Evolutionary conservation across 2,329 filamentous ascomycete genomes (phyloP), one percentile per base, ranked within the genome.

Genomic region (Calonectria crousiana): DNA sequence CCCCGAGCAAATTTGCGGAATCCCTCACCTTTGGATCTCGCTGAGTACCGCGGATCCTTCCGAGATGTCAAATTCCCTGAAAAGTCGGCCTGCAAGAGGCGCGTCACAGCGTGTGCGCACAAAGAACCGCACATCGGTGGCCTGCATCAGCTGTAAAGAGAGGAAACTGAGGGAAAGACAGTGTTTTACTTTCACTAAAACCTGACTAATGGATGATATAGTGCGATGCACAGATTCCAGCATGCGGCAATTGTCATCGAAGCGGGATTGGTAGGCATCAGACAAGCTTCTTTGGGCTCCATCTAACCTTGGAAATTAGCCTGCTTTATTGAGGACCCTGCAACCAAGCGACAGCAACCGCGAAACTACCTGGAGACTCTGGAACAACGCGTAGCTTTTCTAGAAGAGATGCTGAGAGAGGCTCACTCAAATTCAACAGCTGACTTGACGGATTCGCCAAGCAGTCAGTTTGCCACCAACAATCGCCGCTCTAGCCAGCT

Each of bases 131-230:
- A 66, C 32, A 23, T 26, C 52, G 30, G 30, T 66, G 10, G 64
- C 64, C 11, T 66, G 64, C 28, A 52, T 66, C 9, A 51, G 44
- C n/a, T 66, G 64, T 32, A 66, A 66, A n/a, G 64, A 66, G 30
- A 66, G 64, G 14, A 66, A 66, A 47, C 8, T 66, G 11, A 34
- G 64, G 64, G 64, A 36, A 66, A 34, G 64, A 36, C 10, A 14
- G 11, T 4, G 6, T 23, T 30, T 6, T 3, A 20, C 38, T 9
- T 26, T 14, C 9, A n/a, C n/a, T 26, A 26, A 66, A 8, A 26
- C 20, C 0, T 2, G 11, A 51, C 64, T 66, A 52, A 66, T 30
- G 4, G 11, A 16, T 11, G 4, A 23, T 16, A 6, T 18, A 66
- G 64, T 66, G 64, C n/a, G 64, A 66, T 36, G 64, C 49, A 11